Percentiles rank a stretch among this genome's conserved stretches.
phyloP scores from a whole-genome alignment of 169 alveolate genomes.

The Plasmodium vinckei region DNA sequence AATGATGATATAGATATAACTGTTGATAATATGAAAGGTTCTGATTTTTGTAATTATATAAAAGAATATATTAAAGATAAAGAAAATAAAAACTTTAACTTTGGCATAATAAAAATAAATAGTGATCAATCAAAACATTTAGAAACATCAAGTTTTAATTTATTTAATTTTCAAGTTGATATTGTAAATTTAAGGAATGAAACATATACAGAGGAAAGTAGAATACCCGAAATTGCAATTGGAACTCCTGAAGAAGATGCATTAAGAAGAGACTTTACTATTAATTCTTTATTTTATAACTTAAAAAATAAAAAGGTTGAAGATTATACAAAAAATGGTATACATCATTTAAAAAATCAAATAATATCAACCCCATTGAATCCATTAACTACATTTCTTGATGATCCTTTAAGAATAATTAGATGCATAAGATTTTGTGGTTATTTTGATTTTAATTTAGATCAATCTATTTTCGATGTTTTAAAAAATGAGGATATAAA shows the following conservation, averaged over 20 bases:
- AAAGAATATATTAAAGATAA: slow-evolving; percentile 83
- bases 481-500: slow-evolving; percentile 64
- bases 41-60: slow-evolving; percentile 82
- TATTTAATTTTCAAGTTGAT: slow-evolving; percentile 94
- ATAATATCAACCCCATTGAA: slow-evolving; percentile 95
- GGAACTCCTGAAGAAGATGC: slow-evolving; percentile 98
- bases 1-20: slow-evolving; percentile 98
- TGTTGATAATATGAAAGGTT: slow-evolving; percentile 95
- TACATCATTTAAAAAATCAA: slow-evolving; percentile 92
- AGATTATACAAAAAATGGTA: slow-evolving; percentile 95
- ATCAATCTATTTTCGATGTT: slow-evolving; percentile 84
- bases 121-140: slow-evolving; percentile 97
- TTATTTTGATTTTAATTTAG: slow-evolving; percentile 87
- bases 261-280: slow-evolving; percentile 97
- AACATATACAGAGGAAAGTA: slow-evolving; percentile 92
- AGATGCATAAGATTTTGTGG: slow-evolving; percentile 98
- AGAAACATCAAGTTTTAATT: slow-evolving; percentile 96
- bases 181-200: slow-evolving; percentile 97
- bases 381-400: slow-evolving; percentile 94
- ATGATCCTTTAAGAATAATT: slow-evolving; percentile 98
- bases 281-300: slow-evolving; percentile 97
- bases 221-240: slow-evolving; percentile 95
- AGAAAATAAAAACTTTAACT: slow-evolving; percentile 83
- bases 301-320: slow-evolving; percentile 93
- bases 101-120: slow-evolving; percentile 94